These are phyloP conservation scores for Monilinia fructigena DNA, from an alignment of 2,329 filamentous ascomycete species.

Conservation along the genomic window DNA sequence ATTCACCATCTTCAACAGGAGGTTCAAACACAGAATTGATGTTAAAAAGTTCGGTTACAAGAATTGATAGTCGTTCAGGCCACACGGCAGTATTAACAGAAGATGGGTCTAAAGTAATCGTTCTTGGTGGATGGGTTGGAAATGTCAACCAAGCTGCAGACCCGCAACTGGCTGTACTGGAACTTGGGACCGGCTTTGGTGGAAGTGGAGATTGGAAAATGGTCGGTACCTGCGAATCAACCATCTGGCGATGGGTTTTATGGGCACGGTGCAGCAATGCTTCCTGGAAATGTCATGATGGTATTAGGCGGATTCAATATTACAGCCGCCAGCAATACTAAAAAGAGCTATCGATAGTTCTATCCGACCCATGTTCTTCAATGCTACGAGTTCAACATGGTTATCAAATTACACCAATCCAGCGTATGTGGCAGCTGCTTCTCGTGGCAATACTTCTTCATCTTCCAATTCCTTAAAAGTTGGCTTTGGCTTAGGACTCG, in stretches of 20 bases:
- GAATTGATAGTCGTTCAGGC: conserved; percentile 73
- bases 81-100: conserved; percentile 80
- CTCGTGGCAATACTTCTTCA: conserved; percentile 28
- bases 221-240: conserved; percentile 57
- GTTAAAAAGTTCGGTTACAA: conserved; percentile 43
- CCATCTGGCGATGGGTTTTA: conserved; percentile 52
- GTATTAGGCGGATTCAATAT: conserved; percentile 62
- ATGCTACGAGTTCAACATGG: conserved; percentile 61
- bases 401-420: conserved; percentile 55
- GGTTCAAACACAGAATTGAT: conserved; percentile 55
- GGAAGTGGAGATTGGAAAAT: conserved; percentile 68
- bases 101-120: conserved; percentile 73
- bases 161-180: conserved; percentile 76
- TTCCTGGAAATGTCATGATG: conserved; percentile 69
- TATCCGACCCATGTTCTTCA: conserved; percentile 51
- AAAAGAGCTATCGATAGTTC: conserved; percentile 45
- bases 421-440: conserved; percentile 30
- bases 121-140: conserved; percentile 92
- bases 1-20: conserved; percentile 42
- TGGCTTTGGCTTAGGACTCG: conserved; percentile 64
- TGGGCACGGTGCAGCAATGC: conserved; percentile 61
- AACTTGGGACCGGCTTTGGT: conserved; percentile 73
- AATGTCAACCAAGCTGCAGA: conserved; percentile 71
- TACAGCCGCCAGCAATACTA: conserved; percentile 33
- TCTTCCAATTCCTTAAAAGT: conserved; percentile 45